These are phyloP conservation scores for Starmerella etchellsii DNA, from an alignment of 805 yeast genomes.

Conservation along the genomic window DNA sequence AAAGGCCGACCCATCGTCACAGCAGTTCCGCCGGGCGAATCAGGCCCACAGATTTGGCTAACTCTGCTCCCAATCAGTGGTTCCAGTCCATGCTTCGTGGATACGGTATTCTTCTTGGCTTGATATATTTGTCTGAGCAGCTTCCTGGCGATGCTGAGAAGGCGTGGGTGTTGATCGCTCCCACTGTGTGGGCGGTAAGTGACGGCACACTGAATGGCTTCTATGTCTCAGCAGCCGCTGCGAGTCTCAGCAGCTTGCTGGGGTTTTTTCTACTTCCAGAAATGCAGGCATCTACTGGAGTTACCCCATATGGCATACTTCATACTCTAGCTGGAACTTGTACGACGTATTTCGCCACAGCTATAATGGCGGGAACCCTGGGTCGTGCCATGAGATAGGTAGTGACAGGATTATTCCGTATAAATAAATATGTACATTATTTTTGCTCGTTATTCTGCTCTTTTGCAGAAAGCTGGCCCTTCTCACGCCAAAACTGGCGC, in stretches of 20 bases:
- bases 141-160: conserved; percentile 28
- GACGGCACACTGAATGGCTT: conserved; percentile 31
- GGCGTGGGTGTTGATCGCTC: conserved; percentile 29
- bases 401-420: not conserved
- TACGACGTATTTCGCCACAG: conserved; percentile 26
- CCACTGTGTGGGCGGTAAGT: conserved; percentile 30
- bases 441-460: not conserved
- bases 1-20: too few relatives aligned
- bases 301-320: not conserved
- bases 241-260: conserved; percentile 25
- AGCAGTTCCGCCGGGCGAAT: not conserved
- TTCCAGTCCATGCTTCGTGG: conserved; percentile 27
- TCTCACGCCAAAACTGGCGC: conserved; percentile 17
- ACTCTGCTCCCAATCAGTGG: conserved; percentile 19
- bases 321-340: conserved; percentile 9
- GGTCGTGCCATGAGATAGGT: conserved; percentile 22
- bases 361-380: conserved; percentile 29
- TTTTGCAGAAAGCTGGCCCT: not conserved
- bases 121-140: conserved; percentile 30
- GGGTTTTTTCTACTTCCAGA: conserved; percentile 17
- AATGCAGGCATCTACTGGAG: not conserved
- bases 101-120: conserved; percentile 30
- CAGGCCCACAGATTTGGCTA: not conserved
- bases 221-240: conserved; percentile 23
- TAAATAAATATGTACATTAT: not conserved